Evolutionary conservation across 768 basidiomycete genomes (phyloP).

Genomic region (Russula compacta): DNA sequence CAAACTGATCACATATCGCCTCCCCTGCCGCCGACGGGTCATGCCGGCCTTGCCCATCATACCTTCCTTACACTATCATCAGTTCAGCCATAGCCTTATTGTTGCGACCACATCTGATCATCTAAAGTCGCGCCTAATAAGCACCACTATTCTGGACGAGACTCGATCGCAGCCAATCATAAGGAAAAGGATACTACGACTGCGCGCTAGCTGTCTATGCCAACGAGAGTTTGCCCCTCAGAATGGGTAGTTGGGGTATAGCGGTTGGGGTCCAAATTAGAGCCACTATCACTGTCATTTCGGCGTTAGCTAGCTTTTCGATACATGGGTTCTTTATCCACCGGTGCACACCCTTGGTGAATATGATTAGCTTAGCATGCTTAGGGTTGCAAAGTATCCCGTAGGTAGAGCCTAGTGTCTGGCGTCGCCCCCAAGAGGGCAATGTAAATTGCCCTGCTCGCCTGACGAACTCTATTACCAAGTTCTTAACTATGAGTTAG

Average conservation of each 20-base stretch:
- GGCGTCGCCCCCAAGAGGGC: background rate
- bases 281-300: background rate
- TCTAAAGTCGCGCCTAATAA: background rate
- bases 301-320: background rate
- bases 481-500: background rate
- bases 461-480: background rate
- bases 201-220: too few relatives aligned
- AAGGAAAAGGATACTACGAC: background rate
- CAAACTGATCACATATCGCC: background rate
- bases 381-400: background rate
- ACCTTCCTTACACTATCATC: background rate
- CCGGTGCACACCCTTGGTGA: background rate
- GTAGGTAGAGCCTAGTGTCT: background rate
- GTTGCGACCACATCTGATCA: constrained; percentile 2
- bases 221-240: background rate
- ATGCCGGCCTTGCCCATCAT: background rate
- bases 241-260: background rate
- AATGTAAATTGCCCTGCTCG: background rate
- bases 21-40: background rate
- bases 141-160: background rate
- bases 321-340: background rate
- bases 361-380: background rate
- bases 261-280: background rate
- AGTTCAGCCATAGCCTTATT: background rate
- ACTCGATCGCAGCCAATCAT: constrained; percentile 7